Base-by-base conservation (phyloP, 2,329 filamentous ascomycete genomes). In the Trichoderma sp. region DNA sequence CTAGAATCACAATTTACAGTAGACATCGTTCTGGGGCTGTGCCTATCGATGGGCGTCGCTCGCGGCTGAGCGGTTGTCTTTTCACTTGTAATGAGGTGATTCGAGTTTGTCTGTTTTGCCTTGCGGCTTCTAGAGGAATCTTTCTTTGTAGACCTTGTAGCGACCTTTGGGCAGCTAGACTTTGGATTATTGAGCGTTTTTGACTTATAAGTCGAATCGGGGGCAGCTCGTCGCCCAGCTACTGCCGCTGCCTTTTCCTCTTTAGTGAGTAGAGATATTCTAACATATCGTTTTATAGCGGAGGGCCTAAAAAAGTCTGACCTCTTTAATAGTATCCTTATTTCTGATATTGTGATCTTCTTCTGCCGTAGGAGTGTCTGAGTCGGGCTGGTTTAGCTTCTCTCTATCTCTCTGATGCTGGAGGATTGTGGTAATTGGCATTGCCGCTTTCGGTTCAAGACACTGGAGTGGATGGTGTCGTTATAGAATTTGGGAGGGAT, bases 361-460 rank as follows among this genome's bases (percentile, higher is more conserved):
- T n/a, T 53, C 18, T 3, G 27, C 6, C 24, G 14, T 9, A 16
- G 16, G 14, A 16, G 24, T 14, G 24, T 12, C 64, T 38, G 3
- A 24, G 64, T 31, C 38, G 8, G 16, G 38, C 8, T 50, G 24
- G 4, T 16, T n/a, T 18, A 11, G 24, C 38, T 18, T 50, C 18
- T 50, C 24, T 29, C 38, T 31, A 24, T 71, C 67, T n/a, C 33
- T 27, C 53, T 18, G 16, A n/a, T 72, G 38, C 38, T 64, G 59
- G 21, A 64, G 69, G 38, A 72, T 72, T 14, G 69, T 64, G 18
- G 69, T 64, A 16, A 72, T 21, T 35, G 59, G 59, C 59, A 72
- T 72, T 18, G 24, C 7, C 8, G 18, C 16, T 64, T 1, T 35
- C n/a, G 21, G 5, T 24, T 56, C 50, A 56, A 56, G 24, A 24